A percentile compares a stretch with the other conserved stretches of the same genome.
Evolutionary conservation across 2,329 filamentous ascomycete species (phyloP).

Genomic region (Scedosporium minutisporum): DNA sequence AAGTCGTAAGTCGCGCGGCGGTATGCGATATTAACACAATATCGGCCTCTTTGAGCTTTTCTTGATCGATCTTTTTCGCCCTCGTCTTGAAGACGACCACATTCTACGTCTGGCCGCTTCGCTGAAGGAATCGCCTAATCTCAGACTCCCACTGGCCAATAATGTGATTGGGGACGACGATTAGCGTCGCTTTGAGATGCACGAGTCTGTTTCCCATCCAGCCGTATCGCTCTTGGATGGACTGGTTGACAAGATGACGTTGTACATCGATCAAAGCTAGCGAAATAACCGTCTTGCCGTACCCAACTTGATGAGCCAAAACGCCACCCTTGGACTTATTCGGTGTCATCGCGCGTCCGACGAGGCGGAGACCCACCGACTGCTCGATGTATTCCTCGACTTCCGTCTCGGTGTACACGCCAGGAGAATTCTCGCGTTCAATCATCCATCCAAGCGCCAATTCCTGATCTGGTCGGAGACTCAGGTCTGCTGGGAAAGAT

Average conservation of each 20-base stretch:
- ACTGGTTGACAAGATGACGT: slow-evolving; percentile 13
- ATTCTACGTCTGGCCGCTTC: slow-evolving; percentile 3
- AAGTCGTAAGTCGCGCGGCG: slow-evolving; percentile 6
- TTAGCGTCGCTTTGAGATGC: slow-evolving; percentile 24
- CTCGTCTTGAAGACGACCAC: slow-evolving; percentile 17
- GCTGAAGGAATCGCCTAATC: slow-evolving; percentile 20
- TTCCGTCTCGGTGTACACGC: slow-evolving; percentile 25
- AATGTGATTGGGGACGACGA: slow-evolving; percentile 30
- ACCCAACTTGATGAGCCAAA: slow-evolving; percentile 33
- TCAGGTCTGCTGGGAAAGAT: slow-evolving; percentile 9
- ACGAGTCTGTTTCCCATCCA: slow-evolving; percentile 6
- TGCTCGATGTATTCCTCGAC: slow-evolving; percentile 26
- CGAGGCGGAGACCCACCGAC: slow-evolving; percentile 22
- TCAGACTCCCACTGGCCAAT: slow-evolving; percentile 28
- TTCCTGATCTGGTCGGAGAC: slow-evolving; percentile 14
- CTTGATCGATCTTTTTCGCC: slow-evolving; percentile 1
- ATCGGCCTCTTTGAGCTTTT: slow-evolving; percentile 19
- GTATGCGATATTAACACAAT: slow-evolving; percentile 26
- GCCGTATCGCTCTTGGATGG: slow-evolving; percentile 10
- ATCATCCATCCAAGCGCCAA: slow-evolving; percentile 18
- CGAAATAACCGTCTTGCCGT: slow-evolving; percentile 32
- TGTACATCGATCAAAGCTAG: slow-evolving; percentile 26
- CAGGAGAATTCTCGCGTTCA: slow-evolving; percentile 12
- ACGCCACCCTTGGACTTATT: slow-evolving; percentile 25
- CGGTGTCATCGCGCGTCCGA: slow-evolving; percentile 19